Percentiles rank a stretch among this genome's conserved stretches.
phyloP scores from a whole-genome alignment of 2,329 filamentous ascomycete genomes.

The Aureobasidium pullulans region DNA sequence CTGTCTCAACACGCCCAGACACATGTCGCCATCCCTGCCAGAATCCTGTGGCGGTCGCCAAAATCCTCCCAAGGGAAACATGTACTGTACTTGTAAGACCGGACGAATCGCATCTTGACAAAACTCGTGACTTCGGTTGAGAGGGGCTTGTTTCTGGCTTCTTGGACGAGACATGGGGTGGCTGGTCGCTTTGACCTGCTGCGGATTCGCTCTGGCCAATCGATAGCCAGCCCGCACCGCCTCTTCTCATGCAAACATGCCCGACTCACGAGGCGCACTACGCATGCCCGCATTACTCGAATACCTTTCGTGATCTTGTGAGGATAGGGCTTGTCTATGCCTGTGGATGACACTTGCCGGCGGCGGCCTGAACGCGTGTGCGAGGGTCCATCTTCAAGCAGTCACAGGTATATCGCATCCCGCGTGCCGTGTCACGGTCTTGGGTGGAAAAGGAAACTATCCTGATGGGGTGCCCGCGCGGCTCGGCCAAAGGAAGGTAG shows the following conservation, averaged over 20 bases:
- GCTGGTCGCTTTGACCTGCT: constrained; percentile 12
- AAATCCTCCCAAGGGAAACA: neutral
- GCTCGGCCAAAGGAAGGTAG: constrained; percentile 2
- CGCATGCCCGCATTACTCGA: constrained; percentile 11
- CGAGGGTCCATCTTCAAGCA: neutral
- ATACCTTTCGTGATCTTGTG: neutral
- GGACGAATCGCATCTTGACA: neutral
- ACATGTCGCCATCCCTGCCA: neutral
- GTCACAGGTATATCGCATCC: constrained; percentile 1
- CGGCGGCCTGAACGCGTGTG: neutral
- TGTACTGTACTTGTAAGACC: neutral
- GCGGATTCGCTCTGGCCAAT: constrained; percentile 1
- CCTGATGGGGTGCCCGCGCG: neutral
- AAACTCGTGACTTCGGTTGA: constrained; percentile 9
- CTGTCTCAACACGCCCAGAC: neutral
- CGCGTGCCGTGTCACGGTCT: constrained; percentile 9
- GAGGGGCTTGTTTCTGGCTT: neutral
- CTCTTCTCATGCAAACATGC: constrained; percentile 12
- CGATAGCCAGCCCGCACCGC: constrained; percentile 6
- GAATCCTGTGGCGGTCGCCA: neutral
- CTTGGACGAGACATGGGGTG: neutral
- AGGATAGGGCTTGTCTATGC: neutral
- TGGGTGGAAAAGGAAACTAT: neutral
- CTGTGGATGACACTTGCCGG: neutral
- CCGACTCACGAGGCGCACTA: constrained; percentile 12